A percentile compares a stretch with the other conserved stretches of the same genome.
phyloP scores from a whole-genome alignment of 2,329 filamentous ascomycete genomes.

The Pestalotiopsis sp. region DNA sequence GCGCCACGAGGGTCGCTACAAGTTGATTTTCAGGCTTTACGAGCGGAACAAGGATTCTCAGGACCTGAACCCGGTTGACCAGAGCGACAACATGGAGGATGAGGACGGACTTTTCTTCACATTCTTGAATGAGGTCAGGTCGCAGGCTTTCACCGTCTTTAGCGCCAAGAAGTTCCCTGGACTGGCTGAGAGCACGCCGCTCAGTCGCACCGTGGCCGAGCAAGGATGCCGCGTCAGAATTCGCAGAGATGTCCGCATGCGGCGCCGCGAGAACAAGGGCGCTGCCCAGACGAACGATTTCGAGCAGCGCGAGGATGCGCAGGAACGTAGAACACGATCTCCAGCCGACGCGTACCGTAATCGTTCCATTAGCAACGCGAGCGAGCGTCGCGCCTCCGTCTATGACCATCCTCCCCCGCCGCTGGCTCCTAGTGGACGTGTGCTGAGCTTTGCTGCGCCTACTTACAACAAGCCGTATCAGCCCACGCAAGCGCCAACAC shows the following conservation, averaged over 20 bases:
- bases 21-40: conserved; percentile 89
- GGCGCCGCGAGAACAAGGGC: conserved; percentile 75
- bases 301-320: conserved; percentile 62
- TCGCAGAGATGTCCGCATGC: conserved; percentile 89
- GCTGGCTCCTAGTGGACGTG: conserved; percentile 21
- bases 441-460: conserved; percentile 3
- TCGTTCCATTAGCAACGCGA: conserved; percentile 34
- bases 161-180: conserved; percentile 99
- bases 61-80: conserved; percentile 68
- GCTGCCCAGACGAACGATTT: conserved; percentile 46
- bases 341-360: conserved; percentile 32
- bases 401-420: conserved; percentile 25
- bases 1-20: conserved; percentile 90
- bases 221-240: conserved; percentile 97
- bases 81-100: conserved; percentile 37
- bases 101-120: conserved; percentile 63
- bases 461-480: conserved; percentile 14
- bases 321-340: conserved; percentile 31
- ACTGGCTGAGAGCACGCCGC: conserved; percentile 81
- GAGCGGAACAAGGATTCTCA: conserved; percentile 88
- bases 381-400: conserved; percentile 32
- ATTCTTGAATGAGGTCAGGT: conserved; percentile 89
- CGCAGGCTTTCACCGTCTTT: conserved; percentile 82
- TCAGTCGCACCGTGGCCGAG: conserved; percentile 91
- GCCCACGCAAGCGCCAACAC: background rate